Evolutionary conservation across 352 stramenopile species (phyloP).

Genomic region (Elongisporangium undulatum): DNA sequence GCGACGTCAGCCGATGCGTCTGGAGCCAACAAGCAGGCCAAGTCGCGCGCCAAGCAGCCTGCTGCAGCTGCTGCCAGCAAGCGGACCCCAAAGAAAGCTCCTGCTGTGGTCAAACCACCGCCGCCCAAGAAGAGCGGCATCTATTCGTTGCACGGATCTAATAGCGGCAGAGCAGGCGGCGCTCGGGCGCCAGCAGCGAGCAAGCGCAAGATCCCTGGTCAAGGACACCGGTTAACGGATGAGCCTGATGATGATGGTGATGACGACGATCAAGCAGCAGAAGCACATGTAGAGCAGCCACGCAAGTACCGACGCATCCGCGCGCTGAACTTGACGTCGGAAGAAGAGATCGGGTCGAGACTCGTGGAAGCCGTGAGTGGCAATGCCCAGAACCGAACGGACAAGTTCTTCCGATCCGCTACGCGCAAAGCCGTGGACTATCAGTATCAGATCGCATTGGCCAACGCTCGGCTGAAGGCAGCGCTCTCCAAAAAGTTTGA

Average conservation of each 20-base stretch:
- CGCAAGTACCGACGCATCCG: slow-evolving; percentile 48
- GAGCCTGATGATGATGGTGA: slow-evolving; percentile 7
- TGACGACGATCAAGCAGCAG: neutral
- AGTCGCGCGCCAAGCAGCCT: neutral
- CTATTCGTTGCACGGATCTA: slow-evolving; percentile 39
- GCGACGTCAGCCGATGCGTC: slow-evolving; percentile 7
- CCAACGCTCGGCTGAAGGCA: slow-evolving; percentile 68
- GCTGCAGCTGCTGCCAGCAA: slow-evolving; percentile 19
- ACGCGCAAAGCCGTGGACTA: slow-evolving; percentile 76
- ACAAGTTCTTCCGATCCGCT: slow-evolving; percentile 77
- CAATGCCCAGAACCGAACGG: slow-evolving; percentile 38
- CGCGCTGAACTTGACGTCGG: slow-evolving; percentile 62
- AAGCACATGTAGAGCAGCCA: slow-evolving; percentile 4
- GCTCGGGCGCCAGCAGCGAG: slow-evolving; percentile 5
- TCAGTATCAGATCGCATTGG: slow-evolving; percentile 74
- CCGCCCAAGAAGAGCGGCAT: slow-evolving; percentile 26
- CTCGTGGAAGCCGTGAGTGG: slow-evolving; percentile 66
- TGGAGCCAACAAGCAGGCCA: slow-evolving; percentile 2
- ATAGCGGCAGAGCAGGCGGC: neutral
- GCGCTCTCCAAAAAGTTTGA: slow-evolving; percentile 60
- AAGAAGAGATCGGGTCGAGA: slow-evolving; percentile 67
- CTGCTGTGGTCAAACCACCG: slow-evolving; percentile 8
- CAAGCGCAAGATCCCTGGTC: slow-evolving; percentile 41
- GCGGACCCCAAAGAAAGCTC: slow-evolving; percentile 16
- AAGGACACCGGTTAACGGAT: slow-evolving; percentile 37